Percentiles rank a stretch among this genome's conserved stretches.
These are phyloP conservation scores for Glutinoglossum americanum DNA, from an alignment of 495 filamentous ascomycete genomes.

Conservation along the genomic window DNA sequence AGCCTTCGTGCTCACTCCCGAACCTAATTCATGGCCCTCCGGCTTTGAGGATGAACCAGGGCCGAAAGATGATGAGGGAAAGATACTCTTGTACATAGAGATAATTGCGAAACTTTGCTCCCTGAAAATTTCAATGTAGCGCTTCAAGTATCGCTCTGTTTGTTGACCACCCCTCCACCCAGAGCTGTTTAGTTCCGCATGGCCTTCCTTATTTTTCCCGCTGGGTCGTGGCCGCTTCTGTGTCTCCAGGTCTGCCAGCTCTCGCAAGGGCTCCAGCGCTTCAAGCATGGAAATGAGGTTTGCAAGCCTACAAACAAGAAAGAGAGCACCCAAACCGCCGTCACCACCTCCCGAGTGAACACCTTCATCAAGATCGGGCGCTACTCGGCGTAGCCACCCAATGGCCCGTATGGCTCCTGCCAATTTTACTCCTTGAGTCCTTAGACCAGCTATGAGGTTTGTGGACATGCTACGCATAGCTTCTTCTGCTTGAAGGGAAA, in stretches of 20 bases:
- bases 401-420: slow-evolving; percentile 82
- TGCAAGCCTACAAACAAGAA: slow-evolving; percentile 66
- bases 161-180: slow-evolving; percentile 66
- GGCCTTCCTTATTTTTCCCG: slow-evolving; percentile 17
- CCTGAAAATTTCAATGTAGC: slow-evolving; percentile 93
- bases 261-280: slow-evolving; percentile 66
- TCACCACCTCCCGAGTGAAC: slow-evolving; percentile 11
- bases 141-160: slow-evolving; percentile 81
- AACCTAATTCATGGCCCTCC: slow-evolving; percentile 1
- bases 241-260: slow-evolving; percentile 77
- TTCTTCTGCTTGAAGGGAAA: slow-evolving; percentile 58
- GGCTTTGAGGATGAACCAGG: slow-evolving; percentile 8
- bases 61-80: slow-evolving; percentile 27
- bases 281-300: slow-evolving; percentile 62
- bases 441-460: slow-evolving; percentile 59
- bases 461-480: slow-evolving; percentile 79
- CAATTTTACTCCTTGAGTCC: slow-evolving; percentile 60
- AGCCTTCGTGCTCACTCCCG: slow-evolving; percentile 12
- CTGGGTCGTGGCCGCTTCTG: slow-evolving; percentile 16
- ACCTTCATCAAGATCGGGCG: slow-evolving; percentile 47
- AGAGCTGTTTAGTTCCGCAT: slow-evolving; percentile 10
- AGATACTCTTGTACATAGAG: slow-evolving; percentile 79
- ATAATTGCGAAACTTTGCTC: slow-evolving; percentile 95
- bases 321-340: slow-evolving; percentile 53
- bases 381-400: slow-evolving; percentile 72